Evolutionary conservation across 805 yeast species (phyloP).

Genomic region (Starmerella stigmatis): DNA sequence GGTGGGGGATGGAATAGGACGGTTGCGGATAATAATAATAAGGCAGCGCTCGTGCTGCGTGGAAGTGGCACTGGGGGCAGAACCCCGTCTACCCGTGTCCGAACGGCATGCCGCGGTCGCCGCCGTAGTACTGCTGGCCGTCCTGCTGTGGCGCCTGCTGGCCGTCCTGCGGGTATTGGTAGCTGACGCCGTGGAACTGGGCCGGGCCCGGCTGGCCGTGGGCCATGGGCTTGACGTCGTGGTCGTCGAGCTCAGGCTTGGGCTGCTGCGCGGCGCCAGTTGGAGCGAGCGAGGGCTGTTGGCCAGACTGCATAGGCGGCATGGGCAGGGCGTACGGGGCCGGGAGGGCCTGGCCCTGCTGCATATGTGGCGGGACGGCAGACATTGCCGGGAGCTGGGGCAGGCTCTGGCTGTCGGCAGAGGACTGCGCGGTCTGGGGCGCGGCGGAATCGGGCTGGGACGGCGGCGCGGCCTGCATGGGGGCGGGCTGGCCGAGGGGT

Average conservation of each 20-base stretch:
- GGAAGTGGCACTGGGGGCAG: no score
- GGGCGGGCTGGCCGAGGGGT: conserved; percentile 14
- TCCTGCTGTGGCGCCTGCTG: conserved; percentile 8
- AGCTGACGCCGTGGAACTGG: conserved; percentile 6
- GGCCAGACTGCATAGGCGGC: conserved; percentile 8
- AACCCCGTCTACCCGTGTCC: no score
- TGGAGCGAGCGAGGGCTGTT: neutral
- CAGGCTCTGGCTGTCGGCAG: conserved; percentile 4
- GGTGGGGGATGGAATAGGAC: no score
- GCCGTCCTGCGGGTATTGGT: conserved; percentile 2
- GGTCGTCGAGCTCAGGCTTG: conserved; percentile 6
- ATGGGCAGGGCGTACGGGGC: conserved; percentile 1
- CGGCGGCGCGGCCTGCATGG: conserved; percentile 19
- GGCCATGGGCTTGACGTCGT: conserved; percentile 1
- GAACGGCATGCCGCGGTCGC: conserved; percentile 6
- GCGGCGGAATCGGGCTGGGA: conserved; percentile 2
- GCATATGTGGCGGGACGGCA: conserved; percentile 3
- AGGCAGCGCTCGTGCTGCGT: no score
- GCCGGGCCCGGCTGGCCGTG: conserved; percentile 8
- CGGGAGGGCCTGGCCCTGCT: conserved; percentile 1
- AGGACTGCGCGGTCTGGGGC: neutral
- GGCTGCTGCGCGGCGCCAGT: conserved; percentile 10
- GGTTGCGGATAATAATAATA: no score
- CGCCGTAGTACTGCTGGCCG: conserved; percentile 5
- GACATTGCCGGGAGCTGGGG: conserved; percentile 8